Conservation (phyloP, 345 rosid species). For the Citrus inodora region DNA sequence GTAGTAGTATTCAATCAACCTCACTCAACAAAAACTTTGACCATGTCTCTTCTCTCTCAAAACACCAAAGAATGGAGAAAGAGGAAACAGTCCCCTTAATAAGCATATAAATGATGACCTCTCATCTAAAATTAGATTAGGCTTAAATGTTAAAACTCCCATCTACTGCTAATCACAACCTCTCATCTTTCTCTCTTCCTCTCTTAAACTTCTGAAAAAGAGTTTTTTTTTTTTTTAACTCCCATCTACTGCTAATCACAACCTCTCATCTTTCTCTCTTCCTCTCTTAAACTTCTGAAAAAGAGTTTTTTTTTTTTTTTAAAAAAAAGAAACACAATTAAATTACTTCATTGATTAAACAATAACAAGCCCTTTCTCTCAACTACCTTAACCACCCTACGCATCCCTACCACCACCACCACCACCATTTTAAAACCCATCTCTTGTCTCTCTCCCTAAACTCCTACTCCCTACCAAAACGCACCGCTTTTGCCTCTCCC, state of each 20-base stretch:
- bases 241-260: slow-evolving; percentile 4
- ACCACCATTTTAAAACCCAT: not conserved
- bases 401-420: not conserved
- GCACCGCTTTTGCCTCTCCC: slow-evolving; percentile 11
- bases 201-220: not conserved
- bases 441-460: not conserved
- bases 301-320: too few species aligned
- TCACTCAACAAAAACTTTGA: not conserved
- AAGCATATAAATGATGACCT: not conserved
- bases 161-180: slow-evolving; percentile 7
- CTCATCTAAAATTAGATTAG: slow-evolving; percentile 30
- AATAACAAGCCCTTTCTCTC: slow-evolving; percentile 10
- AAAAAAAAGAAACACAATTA: not conserved
- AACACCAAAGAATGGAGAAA: not conserved
- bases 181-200: not conserved
- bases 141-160: not conserved
- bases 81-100: not conserved
- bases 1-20: not conserved
- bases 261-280: not conserved
- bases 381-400: slow-evolving; percentile 33
- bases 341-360: not conserved
- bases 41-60: not conserved
- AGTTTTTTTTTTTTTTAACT: not conserved
- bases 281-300: not conserved
- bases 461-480: not conserved